A percentile compares a stretch with the other conserved stretches of the same genome.
Evolutionary conservation across 2,329 filamentous ascomycete species (phyloP).

Genomic region (Talaromyces sp.): DNA sequence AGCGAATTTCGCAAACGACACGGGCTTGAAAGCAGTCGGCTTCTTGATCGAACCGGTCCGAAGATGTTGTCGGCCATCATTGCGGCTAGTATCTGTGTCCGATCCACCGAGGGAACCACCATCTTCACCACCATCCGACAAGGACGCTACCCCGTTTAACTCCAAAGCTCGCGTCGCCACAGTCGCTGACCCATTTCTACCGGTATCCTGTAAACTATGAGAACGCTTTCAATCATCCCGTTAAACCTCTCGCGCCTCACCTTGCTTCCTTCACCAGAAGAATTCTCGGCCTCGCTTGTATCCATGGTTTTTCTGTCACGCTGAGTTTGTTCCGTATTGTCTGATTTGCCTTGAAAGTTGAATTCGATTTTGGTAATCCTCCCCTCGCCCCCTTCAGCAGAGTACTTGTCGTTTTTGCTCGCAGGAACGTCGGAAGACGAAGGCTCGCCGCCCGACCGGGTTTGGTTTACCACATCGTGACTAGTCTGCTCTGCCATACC

Average conservation of each 20-base stretch:
- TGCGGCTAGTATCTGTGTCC: slow-evolving; percentile 61
- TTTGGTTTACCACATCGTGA: slow-evolving; percentile 70
- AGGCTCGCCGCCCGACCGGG: slow-evolving; percentile 63
- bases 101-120: slow-evolving; percentile 51
- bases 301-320: slow-evolving; percentile 25
- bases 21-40: slow-evolving; percentile 60
- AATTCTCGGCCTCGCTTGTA: slow-evolving; percentile 26
- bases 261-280: slow-evolving; percentile 26
- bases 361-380: slow-evolving; percentile 41
- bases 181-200: slow-evolving; percentile 26
- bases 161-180: slow-evolving; percentile 38
- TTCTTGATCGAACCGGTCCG: slow-evolving; percentile 57
- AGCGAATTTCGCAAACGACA: slow-evolving; percentile 65
- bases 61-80: slow-evolving; percentile 45
- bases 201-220: slow-evolving; percentile 16
- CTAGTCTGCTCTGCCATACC: slow-evolving; percentile 70
- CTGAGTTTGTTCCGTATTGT: slow-evolving; percentile 24
- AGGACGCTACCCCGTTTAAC: slow-evolving; percentile 37
- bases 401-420: slow-evolving; percentile 53
- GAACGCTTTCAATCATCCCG: slow-evolving; percentile 1
- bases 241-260: slow-evolving; percentile 27
- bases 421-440: slow-evolving; percentile 65
- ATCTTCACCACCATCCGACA: slow-evolving; percentile 39
- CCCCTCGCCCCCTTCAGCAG: slow-evolving; percentile 51
- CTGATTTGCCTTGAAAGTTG: slow-evolving; percentile 29